phyloP scores from a whole-genome alignment of 2,329 filamentous ascomycete species.

The Acephala macrosclerotiorum region DNA sequence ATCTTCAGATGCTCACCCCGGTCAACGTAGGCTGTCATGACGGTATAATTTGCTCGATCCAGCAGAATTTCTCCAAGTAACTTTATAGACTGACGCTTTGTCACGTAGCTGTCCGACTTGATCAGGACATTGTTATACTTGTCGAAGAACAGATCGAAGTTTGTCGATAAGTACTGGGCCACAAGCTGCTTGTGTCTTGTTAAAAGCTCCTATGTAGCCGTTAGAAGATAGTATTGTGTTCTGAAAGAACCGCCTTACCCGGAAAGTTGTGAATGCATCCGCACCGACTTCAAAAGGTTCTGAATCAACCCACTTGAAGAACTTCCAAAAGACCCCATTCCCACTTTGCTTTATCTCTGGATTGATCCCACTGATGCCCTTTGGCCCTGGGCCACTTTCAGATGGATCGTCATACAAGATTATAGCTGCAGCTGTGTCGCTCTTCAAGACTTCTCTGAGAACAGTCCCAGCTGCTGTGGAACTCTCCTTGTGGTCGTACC shows the following conservation, averaged over 20 bases:
- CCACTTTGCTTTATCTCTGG: constrained; percentile 78
- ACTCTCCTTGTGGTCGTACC: constrained; percentile 90
- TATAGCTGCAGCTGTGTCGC: constrained; percentile 87
- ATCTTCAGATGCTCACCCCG: constrained; percentile 96
- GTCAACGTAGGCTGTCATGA: constrained; percentile 98
- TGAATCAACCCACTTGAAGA: constrained; percentile 97
- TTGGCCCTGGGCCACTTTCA: constrained; percentile 69
- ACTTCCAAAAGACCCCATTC: constrained; percentile 91
- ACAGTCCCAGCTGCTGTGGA: constrained; percentile 91
- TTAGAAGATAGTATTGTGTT: constrained; percentile 23
- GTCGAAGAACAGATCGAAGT: constrained; percentile 93
- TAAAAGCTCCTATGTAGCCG: constrained; percentile 77
- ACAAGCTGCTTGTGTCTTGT: constrained; percentile 94
- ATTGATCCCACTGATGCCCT: constrained; percentile 80
- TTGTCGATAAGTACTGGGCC: constrained; percentile 84
- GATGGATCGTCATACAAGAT: constrained; percentile 91
- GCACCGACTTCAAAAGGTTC: constrained; percentile 96
- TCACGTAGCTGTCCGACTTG: constrained; percentile 95
- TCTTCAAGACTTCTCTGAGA: constrained; percentile 86
- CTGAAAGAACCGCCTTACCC: constrained; percentile 61
- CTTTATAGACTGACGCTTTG: constrained; percentile 97
- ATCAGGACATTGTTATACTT: constrained; percentile 89
- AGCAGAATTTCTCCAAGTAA: constrained; percentile 93
- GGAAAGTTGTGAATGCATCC: constrained; percentile 96
- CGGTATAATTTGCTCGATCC: constrained; percentile 94